Percentiles rank a stretch among this genome's conserved stretches.
These are phyloP conservation scores for Diaporthe capsici DNA, from an alignment of 2,329 filamentous ascomycete species.

Conservation along the genomic window DNA sequence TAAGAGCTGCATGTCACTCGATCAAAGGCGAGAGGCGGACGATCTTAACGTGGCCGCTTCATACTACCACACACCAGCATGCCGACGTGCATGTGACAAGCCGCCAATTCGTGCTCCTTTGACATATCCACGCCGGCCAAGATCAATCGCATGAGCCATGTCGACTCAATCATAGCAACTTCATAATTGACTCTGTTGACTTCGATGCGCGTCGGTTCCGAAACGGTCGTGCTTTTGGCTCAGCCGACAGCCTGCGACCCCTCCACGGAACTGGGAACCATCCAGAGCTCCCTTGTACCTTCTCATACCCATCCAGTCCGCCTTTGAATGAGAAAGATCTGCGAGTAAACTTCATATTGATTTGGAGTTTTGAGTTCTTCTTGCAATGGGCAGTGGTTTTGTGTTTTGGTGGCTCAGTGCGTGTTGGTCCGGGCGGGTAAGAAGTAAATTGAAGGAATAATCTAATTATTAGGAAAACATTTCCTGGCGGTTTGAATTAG, in stretches of 20 bases:
- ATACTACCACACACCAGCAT: neutral
- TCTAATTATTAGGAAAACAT: accelerated
- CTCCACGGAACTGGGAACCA: constrained; percentile 20
- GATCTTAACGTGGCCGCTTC: neutral
- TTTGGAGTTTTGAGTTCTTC: neutral
- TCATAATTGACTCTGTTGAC: neutral
- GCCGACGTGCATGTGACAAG: neutral
- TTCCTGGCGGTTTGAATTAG: neutral
- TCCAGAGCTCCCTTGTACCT: constrained; percentile 10
- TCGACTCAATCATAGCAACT: neutral
- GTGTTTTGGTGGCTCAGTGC: neutral
- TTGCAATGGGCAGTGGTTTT: neutral
- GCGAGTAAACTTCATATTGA: neutral
- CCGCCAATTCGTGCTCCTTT: neutral
- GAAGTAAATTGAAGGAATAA: neutral
- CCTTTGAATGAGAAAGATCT: constrained; percentile 21
- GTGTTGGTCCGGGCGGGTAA: neutral
- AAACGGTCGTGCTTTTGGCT: neutral
- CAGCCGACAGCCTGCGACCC: neutral
- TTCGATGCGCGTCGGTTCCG: neutral
- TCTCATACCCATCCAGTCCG: neutral
- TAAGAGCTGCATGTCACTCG: accelerated
- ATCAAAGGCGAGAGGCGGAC: neutral
- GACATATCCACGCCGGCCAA: neutral
- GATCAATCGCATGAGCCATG: neutral